Evolutionary conservation across 2,329 filamentous ascomycete species (phyloP), one percentile per base, ranked within the genome.

Genomic region (Dothistroma septosporum): DNA sequence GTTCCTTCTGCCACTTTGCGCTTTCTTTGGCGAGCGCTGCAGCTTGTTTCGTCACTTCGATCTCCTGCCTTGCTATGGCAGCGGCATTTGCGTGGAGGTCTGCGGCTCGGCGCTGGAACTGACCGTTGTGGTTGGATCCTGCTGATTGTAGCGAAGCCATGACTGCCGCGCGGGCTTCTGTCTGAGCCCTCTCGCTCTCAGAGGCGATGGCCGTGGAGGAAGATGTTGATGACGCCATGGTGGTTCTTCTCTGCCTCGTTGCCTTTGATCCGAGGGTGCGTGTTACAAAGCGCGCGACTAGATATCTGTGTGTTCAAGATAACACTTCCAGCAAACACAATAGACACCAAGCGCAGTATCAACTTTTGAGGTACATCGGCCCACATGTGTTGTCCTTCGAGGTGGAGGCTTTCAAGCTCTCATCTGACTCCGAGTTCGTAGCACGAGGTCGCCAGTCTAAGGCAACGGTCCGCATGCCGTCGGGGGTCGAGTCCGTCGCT

Each of bases 51-150:
- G 59, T 64, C 44, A 64, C 55, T 44, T 62, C 63, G 9, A 58
- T 60, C 59, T 90, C 87, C 77, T 93, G 90, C 70, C 79, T 81
- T 44, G 80, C 78, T 54, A 93, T 84, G 19, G 84, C 85, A 19
- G 80, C 77, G 21, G 85, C 82, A 76, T 92, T 92, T 58, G 79
- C 75, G 78, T 93, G 89, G 55, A 94, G 80, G 65, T 87, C 83
- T 16, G 80, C 75, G 16, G 89, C 90, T 63, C 89, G 87, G 60
- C 83, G 82, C 66, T 85, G 83, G 54, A 92, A 83, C 70, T 88
- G 83, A 50, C 81, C 77, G 77, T 91, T 87, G 66, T 92, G 80
- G 68, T 87, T 83, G 73, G 88, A 87, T 69, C 87, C 87, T 56
- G 92, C 77, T 6, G 78, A 77, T 47, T 76, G 72, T 31, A 83